These are phyloP conservation scores for Plasmodium malariae DNA, from an alignment of 169 alveolate species.

Conservation along the genomic window DNA sequence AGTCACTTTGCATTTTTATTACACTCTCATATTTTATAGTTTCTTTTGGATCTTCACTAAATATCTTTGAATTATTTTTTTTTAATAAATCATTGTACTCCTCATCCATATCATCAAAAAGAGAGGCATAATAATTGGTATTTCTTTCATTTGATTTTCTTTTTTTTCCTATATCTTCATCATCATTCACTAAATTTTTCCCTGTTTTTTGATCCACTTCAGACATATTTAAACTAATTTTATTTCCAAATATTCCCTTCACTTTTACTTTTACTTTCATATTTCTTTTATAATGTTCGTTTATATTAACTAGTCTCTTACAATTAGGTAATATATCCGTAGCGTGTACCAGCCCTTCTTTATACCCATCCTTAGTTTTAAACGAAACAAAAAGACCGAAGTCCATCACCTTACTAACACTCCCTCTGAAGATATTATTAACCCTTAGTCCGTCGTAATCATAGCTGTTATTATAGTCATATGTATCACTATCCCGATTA, in stretches of 20 bases:
- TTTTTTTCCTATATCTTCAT: background rate
- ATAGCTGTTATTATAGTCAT: background rate
- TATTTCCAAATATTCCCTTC: constrained; percentile 62
- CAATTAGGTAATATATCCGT: constrained; percentile 80
- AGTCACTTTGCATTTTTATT: constrained; percentile 79
- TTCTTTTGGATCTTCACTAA: constrained; percentile 36
- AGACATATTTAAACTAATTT: constrained; percentile 88
- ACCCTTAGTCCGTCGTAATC: constrained; percentile 1
- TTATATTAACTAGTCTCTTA: constrained; percentile 49
- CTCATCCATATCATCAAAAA: constrained; percentile 37
- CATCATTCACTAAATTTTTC: constrained; percentile 61
- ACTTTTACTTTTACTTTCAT: constrained; percentile 81
- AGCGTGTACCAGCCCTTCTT: constrained; percentile 87
- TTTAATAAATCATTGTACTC: constrained; percentile 29
- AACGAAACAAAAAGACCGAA: constrained; percentile 87
- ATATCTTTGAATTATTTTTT: constrained; percentile 9
- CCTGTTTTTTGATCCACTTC: constrained; percentile 89
- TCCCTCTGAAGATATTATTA: constrained; percentile 80
- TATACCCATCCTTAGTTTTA: constrained; percentile 79
- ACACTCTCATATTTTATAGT: constrained; percentile 77
- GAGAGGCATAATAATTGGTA: background rate
- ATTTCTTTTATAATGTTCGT: constrained; percentile 40
- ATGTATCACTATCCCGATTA: no score
- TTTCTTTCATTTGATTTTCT: background rate
- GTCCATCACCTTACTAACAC: constrained; percentile 81